Evolutionary conservation across 2,329 filamentous ascomycete genomes (phyloP), one percentile per base, ranked within the genome.

Genomic region (Berkeleyomyces rouxiae): DNA sequence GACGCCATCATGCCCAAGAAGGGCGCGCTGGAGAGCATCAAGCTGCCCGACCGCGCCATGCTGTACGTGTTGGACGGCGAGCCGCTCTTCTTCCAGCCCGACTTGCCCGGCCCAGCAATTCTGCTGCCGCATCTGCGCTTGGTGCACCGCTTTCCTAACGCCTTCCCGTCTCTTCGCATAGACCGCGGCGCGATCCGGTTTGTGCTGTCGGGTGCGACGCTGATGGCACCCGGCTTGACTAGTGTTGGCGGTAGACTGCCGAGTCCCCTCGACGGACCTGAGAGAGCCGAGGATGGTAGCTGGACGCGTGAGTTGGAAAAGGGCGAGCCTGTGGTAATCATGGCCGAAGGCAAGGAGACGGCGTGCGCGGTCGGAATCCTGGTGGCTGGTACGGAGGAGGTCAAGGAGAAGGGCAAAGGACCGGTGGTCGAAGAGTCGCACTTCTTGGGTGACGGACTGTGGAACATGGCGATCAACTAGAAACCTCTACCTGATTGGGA

Each of bases 1-100:
- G 93, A 99, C 74, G 89, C 95, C 73, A 84, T 97, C 69, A 80
- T 99, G 67, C 93, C 93, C 59, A 97, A 97, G 76, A 99, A 97
- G 74, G 84, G 87, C 64, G 89, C 93, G 66, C 79, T 97, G 61
- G 87, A 92, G 74, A 83, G 89, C 67, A 84, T 97, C 75, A 97
- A 97, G 77, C 83, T 96, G 65, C 91, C 92, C 66, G 92, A 97
- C 74, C 86, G 89, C 70, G 85, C 88, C 68, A 87, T 87, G 23
- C 86, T 97, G 68, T 99, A 96, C 80, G 84, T 90, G 61, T 82
- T 95, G 69, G 85, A 87, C 70, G 74, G 78, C 63, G 81, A 80
- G 53, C 89, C 92, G 1, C 81, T 99, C 67, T 97, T 97, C 83
- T 97, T 86, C 82, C 90, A 97, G 78, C 84, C 90, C 71, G 82